phyloP scores from a whole-genome alignment of 2,329 filamentous ascomycete species.

The Teratosphaeria gauchensis region DNA sequence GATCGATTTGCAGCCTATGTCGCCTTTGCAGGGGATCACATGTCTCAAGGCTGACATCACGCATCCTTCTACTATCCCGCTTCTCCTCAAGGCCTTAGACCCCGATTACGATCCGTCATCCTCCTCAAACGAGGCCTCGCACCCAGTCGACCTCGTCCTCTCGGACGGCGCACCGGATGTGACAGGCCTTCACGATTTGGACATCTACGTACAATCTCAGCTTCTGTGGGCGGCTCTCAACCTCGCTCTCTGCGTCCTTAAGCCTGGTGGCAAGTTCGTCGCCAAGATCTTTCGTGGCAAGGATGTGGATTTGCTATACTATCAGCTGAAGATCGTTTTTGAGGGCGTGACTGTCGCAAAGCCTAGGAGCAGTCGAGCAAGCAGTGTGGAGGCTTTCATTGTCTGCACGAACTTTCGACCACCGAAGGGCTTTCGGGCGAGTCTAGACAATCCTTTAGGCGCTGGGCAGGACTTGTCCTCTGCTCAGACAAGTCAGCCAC shows the following conservation, averaged over 20 bases:
- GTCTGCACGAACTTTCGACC: slow-evolving; percentile 86
- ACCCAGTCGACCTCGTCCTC: slow-evolving; percentile 84
- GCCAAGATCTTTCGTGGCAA: slow-evolving; percentile 94
- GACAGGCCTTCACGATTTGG: slow-evolving; percentile 89
- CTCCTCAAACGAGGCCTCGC: slow-evolving; percentile 40
- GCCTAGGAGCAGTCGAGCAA: slow-evolving; percentile 86
- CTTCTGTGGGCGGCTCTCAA: slow-evolving; percentile 90
- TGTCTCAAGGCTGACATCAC: slow-evolving; percentile 94
- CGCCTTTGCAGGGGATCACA: slow-evolving; percentile 81
- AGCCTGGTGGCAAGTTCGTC: slow-evolving; percentile 89
- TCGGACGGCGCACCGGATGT: slow-evolving; percentile 95
- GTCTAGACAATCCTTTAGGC: slow-evolving; percentile 64
- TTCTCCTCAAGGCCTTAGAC: slow-evolving; percentile 77
- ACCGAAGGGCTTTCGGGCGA: slow-evolving; percentile 64
- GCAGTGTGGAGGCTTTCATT: slow-evolving; percentile 92
- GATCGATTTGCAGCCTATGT: slow-evolving; percentile 94
- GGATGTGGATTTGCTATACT: slow-evolving; percentile 91
- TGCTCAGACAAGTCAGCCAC: slow-evolving; percentile 10
- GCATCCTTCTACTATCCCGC: slow-evolving; percentile 85
- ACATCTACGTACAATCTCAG: slow-evolving; percentile 96
- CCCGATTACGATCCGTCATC: slow-evolving; percentile 41
- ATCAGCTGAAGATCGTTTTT: slow-evolving; percentile 88
- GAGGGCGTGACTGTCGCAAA: slow-evolving; percentile 82
- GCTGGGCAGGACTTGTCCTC: slow-evolving; percentile 21
- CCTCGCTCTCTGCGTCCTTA: slow-evolving; percentile 82